Evolutionary conservation across 2,329 filamentous ascomycete species (phyloP).

Genomic region (Ilyonectria sp.): DNA sequence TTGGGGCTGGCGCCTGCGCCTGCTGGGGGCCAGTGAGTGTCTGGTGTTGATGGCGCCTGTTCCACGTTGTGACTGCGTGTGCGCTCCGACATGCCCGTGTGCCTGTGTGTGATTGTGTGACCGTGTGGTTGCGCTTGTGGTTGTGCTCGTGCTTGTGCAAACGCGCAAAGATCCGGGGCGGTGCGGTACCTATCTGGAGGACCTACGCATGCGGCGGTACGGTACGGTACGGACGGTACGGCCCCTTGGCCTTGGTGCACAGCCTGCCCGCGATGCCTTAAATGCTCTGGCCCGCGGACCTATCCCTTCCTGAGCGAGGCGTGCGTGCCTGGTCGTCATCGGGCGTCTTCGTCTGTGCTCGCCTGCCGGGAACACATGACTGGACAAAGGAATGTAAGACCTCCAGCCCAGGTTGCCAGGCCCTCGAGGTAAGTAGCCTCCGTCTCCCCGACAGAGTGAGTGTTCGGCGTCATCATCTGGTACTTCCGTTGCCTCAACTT

Average conservation of each 20-base stretch:
- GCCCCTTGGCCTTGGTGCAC: conserved; percentile 2
- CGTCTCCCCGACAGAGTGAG: not conserved
- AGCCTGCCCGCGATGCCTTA: not conserved
- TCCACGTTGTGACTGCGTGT: not conserved
- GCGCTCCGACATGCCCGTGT: not conserved
- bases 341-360: conserved; percentile 2
- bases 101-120: not conserved
- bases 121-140: not conserved
- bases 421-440: not conserved
- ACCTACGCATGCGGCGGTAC: not conserved
- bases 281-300: not conserved
- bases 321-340: conserved; percentile 19
- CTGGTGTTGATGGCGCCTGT: not conserved
- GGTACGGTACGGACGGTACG: conserved; percentile 5
- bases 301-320: not conserved
- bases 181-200: not conserved
- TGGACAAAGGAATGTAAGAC: conserved; percentile 7
- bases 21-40: not conserved
- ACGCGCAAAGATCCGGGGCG: not conserved
- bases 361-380: conserved; percentile 17
- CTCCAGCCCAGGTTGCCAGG: not conserved
- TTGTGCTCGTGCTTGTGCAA: not conserved
- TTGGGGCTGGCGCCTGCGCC: conserved; percentile 1
- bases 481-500: not conserved
- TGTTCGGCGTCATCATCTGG: not conserved